phyloP scores from a whole-genome alignment of 768 basidiomycete genomes.

The Antrodiella citrinella region DNA sequence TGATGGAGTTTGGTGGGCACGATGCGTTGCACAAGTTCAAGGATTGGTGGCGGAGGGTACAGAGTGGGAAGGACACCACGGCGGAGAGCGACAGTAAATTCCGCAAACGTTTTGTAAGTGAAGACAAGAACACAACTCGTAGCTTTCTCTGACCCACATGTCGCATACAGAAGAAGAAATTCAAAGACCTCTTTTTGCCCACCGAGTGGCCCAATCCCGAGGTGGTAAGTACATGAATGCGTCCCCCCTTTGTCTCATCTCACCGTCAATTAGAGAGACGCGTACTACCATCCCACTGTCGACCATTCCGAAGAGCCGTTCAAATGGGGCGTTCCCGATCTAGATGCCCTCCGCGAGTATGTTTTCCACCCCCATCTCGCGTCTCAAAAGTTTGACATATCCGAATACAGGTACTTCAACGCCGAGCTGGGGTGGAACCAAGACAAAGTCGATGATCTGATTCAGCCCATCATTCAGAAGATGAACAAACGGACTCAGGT shows the following conservation, averaged over 20 bases:
- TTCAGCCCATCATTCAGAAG: constrained; percentile 88
- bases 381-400: too few relatives aligned
- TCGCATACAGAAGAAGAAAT: constrained; percentile 71
- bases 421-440: constrained; percentile 79
- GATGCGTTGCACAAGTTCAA: constrained; percentile 79
- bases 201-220: constrained; percentile 88
- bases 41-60: constrained; percentile 92
- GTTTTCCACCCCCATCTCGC: too few relatives aligned
- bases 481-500: constrained; percentile 80
- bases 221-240: constrained; percentile 49
- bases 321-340: constrained; percentile 95
- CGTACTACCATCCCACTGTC: constrained; percentile 87
- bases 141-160: neutral
- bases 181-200: constrained; percentile 72
- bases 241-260: too few relatives aligned
- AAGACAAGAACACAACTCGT: too few relatives aligned
- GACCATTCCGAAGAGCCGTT: constrained; percentile 91
- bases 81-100: constrained; percentile 71
- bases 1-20: constrained; percentile 90
- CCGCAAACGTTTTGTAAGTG: constrained; percentile 77
- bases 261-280: constrained; percentile 63
- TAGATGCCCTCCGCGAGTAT: constrained; percentile 82
- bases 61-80: constrained; percentile 78
- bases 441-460: constrained; percentile 78
- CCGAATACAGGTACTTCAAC: constrained; percentile 10